Conservation (phyloP, 1,284 basidiomycete species). For the Apiotrichum mycotoxinovorans region DNA sequence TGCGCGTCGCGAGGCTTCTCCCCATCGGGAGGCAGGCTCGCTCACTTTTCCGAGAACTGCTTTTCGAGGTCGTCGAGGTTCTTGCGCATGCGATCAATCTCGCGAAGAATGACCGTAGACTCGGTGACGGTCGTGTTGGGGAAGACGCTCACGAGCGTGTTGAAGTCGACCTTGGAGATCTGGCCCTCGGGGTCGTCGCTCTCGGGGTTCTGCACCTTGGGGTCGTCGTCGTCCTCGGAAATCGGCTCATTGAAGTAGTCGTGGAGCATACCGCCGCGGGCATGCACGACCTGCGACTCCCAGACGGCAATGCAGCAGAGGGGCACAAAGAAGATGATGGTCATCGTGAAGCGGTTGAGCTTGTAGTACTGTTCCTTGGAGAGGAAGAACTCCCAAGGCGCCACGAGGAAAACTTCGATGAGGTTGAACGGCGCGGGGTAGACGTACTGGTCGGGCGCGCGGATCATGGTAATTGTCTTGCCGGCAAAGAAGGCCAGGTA, state of each 20-base stretch:
- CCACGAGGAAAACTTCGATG: slow-evolving; percentile 68
- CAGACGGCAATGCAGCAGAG: slow-evolving; percentile 69
- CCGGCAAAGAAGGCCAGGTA: slow-evolving; percentile 76
- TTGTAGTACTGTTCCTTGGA: slow-evolving; percentile 42
- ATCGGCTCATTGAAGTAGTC: slow-evolving; percentile 61
- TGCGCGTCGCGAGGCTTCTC: too few relatives aligned
- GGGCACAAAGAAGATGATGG: slow-evolving; percentile 72
- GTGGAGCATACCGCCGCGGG: slow-evolving; percentile 57
- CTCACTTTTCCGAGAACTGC: slow-evolving; percentile 52
- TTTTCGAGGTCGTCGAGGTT: slow-evolving; percentile 59
- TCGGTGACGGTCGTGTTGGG: slow-evolving; percentile 60
- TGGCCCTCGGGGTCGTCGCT: slow-evolving; percentile 52
- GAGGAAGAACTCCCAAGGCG: slow-evolving; percentile 69
- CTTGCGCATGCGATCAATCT: slow-evolving; percentile 60
- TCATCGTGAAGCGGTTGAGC: slow-evolving; percentile 77
- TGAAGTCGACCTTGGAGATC: slow-evolving; percentile 72
- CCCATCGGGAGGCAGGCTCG: too few relatives aligned
- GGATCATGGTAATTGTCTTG: slow-evolving; percentile 72
- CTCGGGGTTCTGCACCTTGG: slow-evolving; percentile 59
- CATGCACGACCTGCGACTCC: slow-evolving; percentile 63
- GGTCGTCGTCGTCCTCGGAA: slow-evolving; percentile 63
- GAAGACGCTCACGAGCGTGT: slow-evolving; percentile 69
- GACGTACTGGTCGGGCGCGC: slow-evolving; percentile 67
- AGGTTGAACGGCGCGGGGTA: slow-evolving; percentile 64
- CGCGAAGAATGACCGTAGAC: slow-evolving; percentile 63